phyloP scores from a whole-genome alignment of 352 stramenopile genomes.

The Pelagophyceae sp. region DNA sequence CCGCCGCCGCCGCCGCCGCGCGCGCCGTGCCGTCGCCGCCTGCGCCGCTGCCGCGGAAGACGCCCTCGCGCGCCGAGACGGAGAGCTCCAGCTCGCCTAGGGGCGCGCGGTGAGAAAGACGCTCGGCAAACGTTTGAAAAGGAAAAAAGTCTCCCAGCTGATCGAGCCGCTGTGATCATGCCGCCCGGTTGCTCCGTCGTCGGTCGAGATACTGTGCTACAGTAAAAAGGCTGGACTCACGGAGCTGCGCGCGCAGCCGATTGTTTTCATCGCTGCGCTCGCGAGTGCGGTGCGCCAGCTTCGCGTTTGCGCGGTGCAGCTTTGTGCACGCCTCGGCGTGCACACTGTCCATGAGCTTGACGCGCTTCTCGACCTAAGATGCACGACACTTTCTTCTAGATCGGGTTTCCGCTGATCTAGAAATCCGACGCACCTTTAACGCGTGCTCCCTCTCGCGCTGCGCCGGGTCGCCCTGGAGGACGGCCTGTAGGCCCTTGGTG shows the following conservation, averaged over 20 bases:
- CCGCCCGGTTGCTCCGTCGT: too few species aligned
- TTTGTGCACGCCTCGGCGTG: not conserved
- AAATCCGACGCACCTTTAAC: conserved; percentile 56
- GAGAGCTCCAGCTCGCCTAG: too few species aligned
- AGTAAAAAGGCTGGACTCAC: too few species aligned
- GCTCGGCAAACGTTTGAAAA: too few species aligned
- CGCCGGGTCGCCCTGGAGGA: conserved; percentile 69
- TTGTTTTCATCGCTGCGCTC: conserved; percentile 68
- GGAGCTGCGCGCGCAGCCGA: conserved; percentile 58
- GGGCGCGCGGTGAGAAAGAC: too few species aligned
- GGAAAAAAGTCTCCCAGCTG: too few species aligned
- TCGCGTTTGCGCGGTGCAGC: conserved; percentile 20
- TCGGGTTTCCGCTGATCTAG: too few species aligned
- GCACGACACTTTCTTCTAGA: too few species aligned
- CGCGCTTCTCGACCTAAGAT: conserved; percentile 33
- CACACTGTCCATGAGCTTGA: conserved; percentile 1
- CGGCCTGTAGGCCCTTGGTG: conserved; percentile 78
- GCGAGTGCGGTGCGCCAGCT: conserved; percentile 41
- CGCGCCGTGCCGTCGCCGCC: conserved; percentile 22
- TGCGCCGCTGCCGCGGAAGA: conserved; percentile 60
- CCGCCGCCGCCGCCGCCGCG: conserved; percentile 25
- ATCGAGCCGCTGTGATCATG: too few species aligned
- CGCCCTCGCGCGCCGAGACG: conserved; percentile 73
- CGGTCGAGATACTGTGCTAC: too few species aligned
- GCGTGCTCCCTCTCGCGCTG: conserved; percentile 64